Evolutionary conservation across 106 monocot genomes (phyloP), one percentile per base, ranked within the genome.

Genomic region (Chionographis japonica): DNA sequence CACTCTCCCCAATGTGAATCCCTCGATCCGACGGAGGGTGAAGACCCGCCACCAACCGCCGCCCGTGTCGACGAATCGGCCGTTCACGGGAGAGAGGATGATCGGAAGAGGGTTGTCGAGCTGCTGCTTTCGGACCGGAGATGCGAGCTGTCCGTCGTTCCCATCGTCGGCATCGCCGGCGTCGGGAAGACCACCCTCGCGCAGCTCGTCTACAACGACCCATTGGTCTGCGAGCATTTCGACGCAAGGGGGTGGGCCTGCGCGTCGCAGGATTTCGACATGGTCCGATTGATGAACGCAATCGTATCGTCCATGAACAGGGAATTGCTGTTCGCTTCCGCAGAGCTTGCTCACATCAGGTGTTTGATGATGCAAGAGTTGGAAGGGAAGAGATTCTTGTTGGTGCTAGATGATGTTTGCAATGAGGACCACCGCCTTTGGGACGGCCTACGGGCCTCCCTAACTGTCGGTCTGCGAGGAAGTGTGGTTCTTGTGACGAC

Each of bases 391-490:
- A 75, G 41, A 37, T 43, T 80, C 18, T 16, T 80, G 17, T 38
- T 80, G 16, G 80, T 80, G 12, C 51, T 80, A 13, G 69, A 80
- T 68, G 67, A 74, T 70, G 49, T 61, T 20, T 68, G 68, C 13
- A 66, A 70, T 60, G 36, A 70, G 2, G 53, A 58, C 2, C 13
- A 13, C 20, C 19, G 19, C 17, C 19, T 64, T 15, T 74, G 58
- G 69, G 56, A 53, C 6, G 36, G 13, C 38, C 36, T 80, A 12
- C 15, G 19, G n/a, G 11, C 6, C 0, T 9, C 67, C 12, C 11
- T 74, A 3, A 69, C 5, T 4, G 4, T 10, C 20, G 52, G 54
- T 36, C 43, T 17, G 12, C 14, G 12, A 20, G 74, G 68, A 69
- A 78, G 72, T 20, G 37, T 6, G 14, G 4, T 80, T 10, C 13